These are phyloP conservation scores for Umbelopsis sp. DNA, from an alignment of 371 early-diverging fungal species.

Conservation along the genomic window DNA sequence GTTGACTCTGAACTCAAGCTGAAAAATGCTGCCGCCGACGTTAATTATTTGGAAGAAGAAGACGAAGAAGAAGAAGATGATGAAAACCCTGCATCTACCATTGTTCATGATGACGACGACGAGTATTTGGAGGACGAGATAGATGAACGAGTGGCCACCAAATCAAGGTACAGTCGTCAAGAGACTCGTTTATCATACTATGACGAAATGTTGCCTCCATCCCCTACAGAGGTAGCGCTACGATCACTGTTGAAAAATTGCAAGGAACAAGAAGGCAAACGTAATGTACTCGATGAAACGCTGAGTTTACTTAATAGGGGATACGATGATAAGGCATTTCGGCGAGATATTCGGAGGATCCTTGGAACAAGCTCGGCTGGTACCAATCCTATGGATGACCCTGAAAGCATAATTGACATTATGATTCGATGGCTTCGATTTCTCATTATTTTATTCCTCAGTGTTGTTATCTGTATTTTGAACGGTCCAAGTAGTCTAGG, in stretches of 20 bases:
- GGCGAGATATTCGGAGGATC: not conserved
- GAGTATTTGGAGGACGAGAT: not conserved
- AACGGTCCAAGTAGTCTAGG: not conserved
- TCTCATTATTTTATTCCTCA: conserved; percentile 3
- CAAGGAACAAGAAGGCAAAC: not conserved
- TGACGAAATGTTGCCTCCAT: conserved; percentile 3
- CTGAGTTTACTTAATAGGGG: conserved; percentile 4
- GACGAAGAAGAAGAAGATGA: too few species aligned
- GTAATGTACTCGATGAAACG: conserved; percentile 3
- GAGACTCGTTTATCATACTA: not conserved
- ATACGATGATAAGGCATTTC: not conserved
- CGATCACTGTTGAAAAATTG: not conserved
- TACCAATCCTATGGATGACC: not conserved
- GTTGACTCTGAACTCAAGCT: not conserved
- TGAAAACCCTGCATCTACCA: too few species aligned
- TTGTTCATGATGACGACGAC: not conserved
- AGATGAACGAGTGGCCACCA: too few species aligned
- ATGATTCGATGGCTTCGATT: not conserved
- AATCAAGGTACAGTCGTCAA: not conserved
- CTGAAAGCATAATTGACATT: not conserved
- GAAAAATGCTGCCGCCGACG: conserved; percentile 2
- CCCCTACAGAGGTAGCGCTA: conserved; percentile 6
- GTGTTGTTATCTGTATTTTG: conserved; percentile 4
- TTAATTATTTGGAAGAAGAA: not conserved
- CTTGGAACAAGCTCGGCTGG: not conserved